Conservation (phyloP, 1,139 yeast genomes). For the Scheffersomyces quercinus region DNA sequence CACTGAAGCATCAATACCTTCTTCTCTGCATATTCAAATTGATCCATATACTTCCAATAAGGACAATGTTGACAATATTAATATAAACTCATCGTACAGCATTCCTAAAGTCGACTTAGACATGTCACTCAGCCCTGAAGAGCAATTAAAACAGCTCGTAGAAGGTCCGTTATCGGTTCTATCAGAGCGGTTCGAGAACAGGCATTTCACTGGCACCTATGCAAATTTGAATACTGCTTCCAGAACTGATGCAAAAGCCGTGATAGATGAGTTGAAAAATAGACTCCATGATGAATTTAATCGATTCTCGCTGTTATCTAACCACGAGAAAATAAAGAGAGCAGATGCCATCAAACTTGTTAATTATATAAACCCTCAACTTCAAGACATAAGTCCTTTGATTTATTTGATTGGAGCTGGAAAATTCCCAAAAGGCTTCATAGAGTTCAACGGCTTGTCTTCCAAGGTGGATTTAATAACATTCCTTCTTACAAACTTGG, state of each 20-base stretch:
- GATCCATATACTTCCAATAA: too few relatives aligned
- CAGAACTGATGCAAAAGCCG: conserved; percentile 2
- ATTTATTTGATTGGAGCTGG: conserved; percentile 19
- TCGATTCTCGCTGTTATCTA: conserved; percentile 1
- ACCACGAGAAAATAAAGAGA: not conserved
- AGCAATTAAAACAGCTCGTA: conserved; percentile 1
- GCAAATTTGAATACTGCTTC: conserved; percentile 8
- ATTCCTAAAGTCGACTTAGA: not conserved
- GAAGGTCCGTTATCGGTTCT: not conserved
- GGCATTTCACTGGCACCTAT: conserved; percentile 8
- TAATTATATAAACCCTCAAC: conserved; percentile 34
- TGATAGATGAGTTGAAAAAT: conserved; percentile 3
- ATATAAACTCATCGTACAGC: too few relatives aligned
- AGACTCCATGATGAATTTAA: conserved; percentile 4
- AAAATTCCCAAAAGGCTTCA: conserved; percentile 20
- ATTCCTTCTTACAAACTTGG: conserved; percentile 22
- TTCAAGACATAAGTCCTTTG: conserved; percentile 20
- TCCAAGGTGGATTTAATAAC: conserved; percentile 20
- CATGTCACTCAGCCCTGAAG: not conserved
- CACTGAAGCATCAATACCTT: too few relatives aligned
- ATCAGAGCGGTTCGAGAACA: not conserved
- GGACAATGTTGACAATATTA: too few relatives aligned
- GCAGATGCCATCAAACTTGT: conserved; percentile 9
- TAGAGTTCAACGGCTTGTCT: conserved; percentile 15
- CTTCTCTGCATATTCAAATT: too few relatives aligned